Evolutionary conservation across 2,329 filamentous ascomycete genomes (phyloP).

Genomic region (Nemania sp.): DNA sequence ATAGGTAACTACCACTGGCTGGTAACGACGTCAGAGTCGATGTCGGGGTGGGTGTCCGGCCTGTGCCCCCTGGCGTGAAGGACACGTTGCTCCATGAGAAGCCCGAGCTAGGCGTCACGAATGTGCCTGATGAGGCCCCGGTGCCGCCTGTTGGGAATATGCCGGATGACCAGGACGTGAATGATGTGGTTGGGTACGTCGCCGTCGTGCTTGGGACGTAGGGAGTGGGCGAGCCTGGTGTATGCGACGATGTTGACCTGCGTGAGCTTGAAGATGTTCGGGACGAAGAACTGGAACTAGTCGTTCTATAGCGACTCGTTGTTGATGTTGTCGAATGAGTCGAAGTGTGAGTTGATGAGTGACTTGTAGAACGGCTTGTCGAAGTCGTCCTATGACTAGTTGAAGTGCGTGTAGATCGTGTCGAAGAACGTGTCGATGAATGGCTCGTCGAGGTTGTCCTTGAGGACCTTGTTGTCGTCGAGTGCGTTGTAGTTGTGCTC

Average conservation of each 20-base stretch:
- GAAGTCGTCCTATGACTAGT: slow-evolving; percentile 11
- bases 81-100: slow-evolving; percentile 38
- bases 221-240: slow-evolving; percentile 7
- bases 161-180: slow-evolving; percentile 21
- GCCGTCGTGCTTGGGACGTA: slow-evolving; percentile 7
- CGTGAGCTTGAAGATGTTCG: slow-evolving; percentile 15
- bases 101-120: slow-evolving; percentile 21
- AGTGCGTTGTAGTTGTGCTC: slow-evolving; percentile 13
- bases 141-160: slow-evolving; percentile 2
- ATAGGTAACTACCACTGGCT: neutral
- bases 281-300: neutral
- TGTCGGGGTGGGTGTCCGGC: slow-evolving; percentile 13
- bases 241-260: slow-evolving; percentile 8
- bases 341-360: slow-evolving; percentile 9
- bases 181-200: slow-evolving; percentile 5
- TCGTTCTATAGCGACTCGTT: neutral
- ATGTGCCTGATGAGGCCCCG: slow-evolving; percentile 13
- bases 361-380: slow-evolving; percentile 10
- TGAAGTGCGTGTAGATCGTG: neutral
- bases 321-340: slow-evolving; percentile 21
- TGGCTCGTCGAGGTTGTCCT: slow-evolving; percentile 4
- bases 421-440: neutral
- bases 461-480: slow-evolving; percentile 12
- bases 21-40: slow-evolving; percentile 10
- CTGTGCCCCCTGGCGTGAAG: slow-evolving; percentile 30